phyloP scores from a whole-genome alignment of 1,284 basidiomycete genomes.

The Fomitopsis schrenkii region DNA sequence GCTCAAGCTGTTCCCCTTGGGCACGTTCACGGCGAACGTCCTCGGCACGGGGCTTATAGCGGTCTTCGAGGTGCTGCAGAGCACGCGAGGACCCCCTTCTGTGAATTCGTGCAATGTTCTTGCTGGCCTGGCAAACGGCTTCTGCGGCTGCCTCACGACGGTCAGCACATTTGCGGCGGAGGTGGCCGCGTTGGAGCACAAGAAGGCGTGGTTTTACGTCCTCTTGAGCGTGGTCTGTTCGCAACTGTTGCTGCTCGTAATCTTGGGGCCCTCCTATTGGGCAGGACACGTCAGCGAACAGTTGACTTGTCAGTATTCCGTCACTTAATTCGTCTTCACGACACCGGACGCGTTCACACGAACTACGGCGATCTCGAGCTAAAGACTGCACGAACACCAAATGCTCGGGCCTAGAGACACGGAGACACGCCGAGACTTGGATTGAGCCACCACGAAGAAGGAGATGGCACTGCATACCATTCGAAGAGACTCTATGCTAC shows the following conservation, averaged over 20 bases:
- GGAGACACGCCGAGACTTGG: too few relatives aligned
- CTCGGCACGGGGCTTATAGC: conserved; percentile 77
- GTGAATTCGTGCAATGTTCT: conserved; percentile 64
- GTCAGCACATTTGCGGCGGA: conserved; percentile 93
- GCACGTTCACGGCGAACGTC: conserved; percentile 87
- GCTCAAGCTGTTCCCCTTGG: conserved; percentile 69
- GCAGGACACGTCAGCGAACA: conserved; percentile 39
- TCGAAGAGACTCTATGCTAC: too few relatives aligned
- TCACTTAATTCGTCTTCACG: background rate
- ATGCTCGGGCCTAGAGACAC: too few relatives aligned
- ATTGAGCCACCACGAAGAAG: too few relatives aligned
- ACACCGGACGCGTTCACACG: too few relatives aligned
- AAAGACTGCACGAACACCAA: too few relatives aligned
- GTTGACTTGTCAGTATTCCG: conserved; percentile 31
- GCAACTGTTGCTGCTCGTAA: conserved; percentile 72
- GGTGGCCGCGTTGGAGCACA: conserved; percentile 52
- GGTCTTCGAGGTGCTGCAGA: conserved; percentile 69
- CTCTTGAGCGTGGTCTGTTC: conserved; percentile 65
- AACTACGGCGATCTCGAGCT: too few relatives aligned
- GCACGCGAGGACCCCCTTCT: conserved; percentile 40
- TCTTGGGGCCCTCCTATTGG: conserved; percentile 74
- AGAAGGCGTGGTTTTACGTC: conserved; percentile 67
- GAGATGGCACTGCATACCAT: too few relatives aligned
- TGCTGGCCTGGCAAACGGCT: conserved; percentile 85
- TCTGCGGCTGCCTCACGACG: conserved; percentile 94